These are phyloP conservation scores for Babesia bovis DNA, from an alignment of 169 alveolate species.

Conservation along the genomic window DNA sequence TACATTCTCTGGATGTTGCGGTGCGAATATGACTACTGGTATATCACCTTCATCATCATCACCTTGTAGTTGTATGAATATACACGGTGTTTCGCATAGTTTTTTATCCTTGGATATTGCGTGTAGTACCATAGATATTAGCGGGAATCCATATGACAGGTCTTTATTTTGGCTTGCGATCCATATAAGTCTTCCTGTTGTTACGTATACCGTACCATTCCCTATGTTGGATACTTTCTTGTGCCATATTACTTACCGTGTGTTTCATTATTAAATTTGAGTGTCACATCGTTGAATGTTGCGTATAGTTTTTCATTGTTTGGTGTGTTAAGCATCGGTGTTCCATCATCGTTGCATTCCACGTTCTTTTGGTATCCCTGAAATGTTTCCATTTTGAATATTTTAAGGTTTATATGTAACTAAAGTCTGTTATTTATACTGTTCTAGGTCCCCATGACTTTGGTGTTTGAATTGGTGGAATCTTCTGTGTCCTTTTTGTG, in stretches of 20 bases:
- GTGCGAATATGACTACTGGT: constrained; percentile 62
- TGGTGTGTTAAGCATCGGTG: constrained; percentile 20
- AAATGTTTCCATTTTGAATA: constrained; percentile 7
- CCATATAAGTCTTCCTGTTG: constrained; percentile 51
- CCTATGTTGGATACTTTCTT: constrained; percentile 2
- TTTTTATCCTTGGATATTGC: constrained; percentile 61
- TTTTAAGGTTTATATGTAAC: not conserved
- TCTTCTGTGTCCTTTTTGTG: too few relatives aligned
- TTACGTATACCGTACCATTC: constrained; percentile 43
- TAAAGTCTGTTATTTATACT: not conserved
- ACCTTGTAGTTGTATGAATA: constrained; percentile 54
- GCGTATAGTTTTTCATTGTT: constrained; percentile 30
- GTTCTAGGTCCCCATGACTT: not conserved
- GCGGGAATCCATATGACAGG: constrained; percentile 44
- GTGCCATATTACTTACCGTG: constrained; percentile 18
- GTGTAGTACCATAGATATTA: constrained; percentile 52
- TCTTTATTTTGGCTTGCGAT: constrained; percentile 1
- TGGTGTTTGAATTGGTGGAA: not conserved
- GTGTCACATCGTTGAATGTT: constrained; percentile 25
- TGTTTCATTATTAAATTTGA: constrained; percentile 23
- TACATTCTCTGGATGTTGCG: constrained; percentile 11
- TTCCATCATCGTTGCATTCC: constrained; percentile 5
- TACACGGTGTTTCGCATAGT: constrained; percentile 44
- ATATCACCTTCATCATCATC: constrained; percentile 48
- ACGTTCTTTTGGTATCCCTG: constrained; percentile 34